Conservation (phyloP, 208 protist genomes). For the Leishmania mexicana region DNA sequence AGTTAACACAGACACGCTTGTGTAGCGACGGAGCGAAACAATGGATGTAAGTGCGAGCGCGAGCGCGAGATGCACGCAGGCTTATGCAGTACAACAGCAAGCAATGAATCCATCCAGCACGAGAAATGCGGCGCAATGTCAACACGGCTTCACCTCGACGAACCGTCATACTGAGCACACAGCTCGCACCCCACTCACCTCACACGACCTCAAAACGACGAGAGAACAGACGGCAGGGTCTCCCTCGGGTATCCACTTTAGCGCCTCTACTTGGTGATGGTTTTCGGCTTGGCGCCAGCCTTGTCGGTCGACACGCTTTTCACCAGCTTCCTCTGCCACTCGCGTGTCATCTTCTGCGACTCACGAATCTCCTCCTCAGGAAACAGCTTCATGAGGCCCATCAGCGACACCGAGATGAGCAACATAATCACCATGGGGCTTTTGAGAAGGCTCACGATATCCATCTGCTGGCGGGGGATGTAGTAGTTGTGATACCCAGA, state of each 20-base stretch:
- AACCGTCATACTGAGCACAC: not conserved
- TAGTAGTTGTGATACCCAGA: constrained; percentile 63
- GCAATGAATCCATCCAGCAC: not conserved
- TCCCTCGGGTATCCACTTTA: not conserved
- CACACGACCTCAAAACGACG: not conserved
- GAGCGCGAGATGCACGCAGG: not conserved
- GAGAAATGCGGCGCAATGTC: not conserved
- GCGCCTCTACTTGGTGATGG: not conserved
- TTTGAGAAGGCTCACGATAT: constrained; percentile 56
- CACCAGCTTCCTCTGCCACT: constrained; percentile 60
- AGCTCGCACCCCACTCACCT: not conserved
- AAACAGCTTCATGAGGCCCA: constrained; percentile 78
- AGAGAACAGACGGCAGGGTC: not conserved
- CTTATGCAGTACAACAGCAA: not conserved
- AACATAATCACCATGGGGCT: constrained; percentile 89
- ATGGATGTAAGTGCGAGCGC: not conserved
- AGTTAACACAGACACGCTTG: not conserved
- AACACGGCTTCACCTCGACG: not conserved
- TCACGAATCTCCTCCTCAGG: constrained; percentile 81
- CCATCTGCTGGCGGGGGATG: constrained; percentile 79
- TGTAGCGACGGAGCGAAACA: not conserved
- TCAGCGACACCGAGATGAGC: constrained; percentile 56
- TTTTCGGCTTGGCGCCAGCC: not conserved
- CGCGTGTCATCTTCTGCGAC: constrained; percentile 63
- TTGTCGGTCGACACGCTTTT: constrained; percentile 34